These are phyloP conservation scores for Taxawa tesnikishii DNA, from an alignment of 2,329 filamentous ascomycete species.

Conservation along the genomic window DNA sequence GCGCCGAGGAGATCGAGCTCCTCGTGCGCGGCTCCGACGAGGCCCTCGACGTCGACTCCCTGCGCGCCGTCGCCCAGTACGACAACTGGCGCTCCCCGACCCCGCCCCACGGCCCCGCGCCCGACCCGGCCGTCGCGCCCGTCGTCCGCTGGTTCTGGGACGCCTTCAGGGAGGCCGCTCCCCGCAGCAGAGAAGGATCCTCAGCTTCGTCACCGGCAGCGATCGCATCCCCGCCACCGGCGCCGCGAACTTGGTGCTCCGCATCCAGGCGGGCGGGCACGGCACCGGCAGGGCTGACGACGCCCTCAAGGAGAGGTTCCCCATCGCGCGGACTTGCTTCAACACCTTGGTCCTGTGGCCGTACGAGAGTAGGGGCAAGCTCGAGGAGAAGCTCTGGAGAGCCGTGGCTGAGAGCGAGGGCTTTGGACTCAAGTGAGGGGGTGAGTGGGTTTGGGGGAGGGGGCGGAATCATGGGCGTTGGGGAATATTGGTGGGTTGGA, in stretches of 20 bases:
- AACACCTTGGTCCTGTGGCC: slow-evolving; percentile 69
- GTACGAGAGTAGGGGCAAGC: slow-evolving; percentile 52
- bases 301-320: slow-evolving; percentile 61
- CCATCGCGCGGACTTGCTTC: slow-evolving; percentile 83
- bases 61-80: slow-evolving; percentile 67
- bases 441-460: too few species aligned
- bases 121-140: slow-evolving; percentile 43
- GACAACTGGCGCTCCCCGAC: slow-evolving; percentile 56
- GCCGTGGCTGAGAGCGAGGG: slow-evolving; percentile 86
- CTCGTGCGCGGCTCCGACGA: slow-evolving; percentile 78
- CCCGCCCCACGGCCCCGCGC: slow-evolving; percentile 14
- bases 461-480: too few species aligned
- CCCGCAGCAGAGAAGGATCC: slow-evolving; percentile 63
- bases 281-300: slow-evolving; percentile 18
- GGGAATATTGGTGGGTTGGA: too few species aligned
- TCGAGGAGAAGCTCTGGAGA: slow-evolving; percentile 66
- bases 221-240: slow-evolving; percentile 86
- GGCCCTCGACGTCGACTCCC: slow-evolving; percentile 60
- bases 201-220: slow-evolving; percentile 81
- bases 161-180: slow-evolving; percentile 53
- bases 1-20: slow-evolving; percentile 83
- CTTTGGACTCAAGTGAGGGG: slow-evolving; percentile 85
- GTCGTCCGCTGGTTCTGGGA: slow-evolving; percentile 84
- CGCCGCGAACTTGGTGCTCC: slow-evolving; percentile 64
- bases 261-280: slow-evolving; percentile 61